Base-by-base conservation (phyloP, 2,329 filamentous ascomycete species). In the Neofusicoccum umdonicola region DNA sequence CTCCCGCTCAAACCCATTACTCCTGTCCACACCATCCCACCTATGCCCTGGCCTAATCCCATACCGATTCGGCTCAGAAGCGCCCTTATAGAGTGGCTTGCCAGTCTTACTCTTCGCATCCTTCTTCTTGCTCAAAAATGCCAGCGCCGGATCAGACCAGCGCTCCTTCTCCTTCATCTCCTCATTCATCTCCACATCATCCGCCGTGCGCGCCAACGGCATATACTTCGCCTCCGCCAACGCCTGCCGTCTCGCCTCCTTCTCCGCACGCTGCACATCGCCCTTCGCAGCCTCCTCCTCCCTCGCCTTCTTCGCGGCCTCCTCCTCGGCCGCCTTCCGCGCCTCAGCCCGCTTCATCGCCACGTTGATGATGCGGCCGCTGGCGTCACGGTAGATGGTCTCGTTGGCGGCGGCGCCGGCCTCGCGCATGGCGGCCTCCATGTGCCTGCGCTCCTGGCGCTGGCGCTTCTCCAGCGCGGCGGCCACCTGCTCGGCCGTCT, bases 21-120 rank as follows among this genome's bases (percentile, higher is more conserved):
- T 85, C 69, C 95, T 84, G 81, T 99, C 95, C 17, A 99, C 95
- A 5, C 96, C 95, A 82, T 99, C 95, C 95, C 95, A 99, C 68
- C 92, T 84, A 80, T 96, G 92, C 0, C 95, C 96, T 0, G 95
- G 95, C 66, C 89, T 84, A 67, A 99, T 98, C 1, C 91, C 92
- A 79, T 98, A 98, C 19, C 95, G 85, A 82, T 99, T 99, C 50
- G 95, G 95, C 72, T 91, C 85, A 64, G 90, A 91, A 0, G 89
- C 85, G 0, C 94, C 95, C 66, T 87, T 81, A 75, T 98, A 99
- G 4, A 90, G 75, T 3, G 90, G 91, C 68, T 85, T 87, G 17
- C 83, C 84, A 7, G 81, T 82, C 47, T 74, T 75, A 72, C 76
- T 80, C 69, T 78, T 80, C 69, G 76, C 80, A 50, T 71, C 73